Percentiles rank a stretch among this genome's conserved stretches.
Conservation (phyloP, 768 basidiomycete genomes). For the Lyophyllum shimeji region DNA sequence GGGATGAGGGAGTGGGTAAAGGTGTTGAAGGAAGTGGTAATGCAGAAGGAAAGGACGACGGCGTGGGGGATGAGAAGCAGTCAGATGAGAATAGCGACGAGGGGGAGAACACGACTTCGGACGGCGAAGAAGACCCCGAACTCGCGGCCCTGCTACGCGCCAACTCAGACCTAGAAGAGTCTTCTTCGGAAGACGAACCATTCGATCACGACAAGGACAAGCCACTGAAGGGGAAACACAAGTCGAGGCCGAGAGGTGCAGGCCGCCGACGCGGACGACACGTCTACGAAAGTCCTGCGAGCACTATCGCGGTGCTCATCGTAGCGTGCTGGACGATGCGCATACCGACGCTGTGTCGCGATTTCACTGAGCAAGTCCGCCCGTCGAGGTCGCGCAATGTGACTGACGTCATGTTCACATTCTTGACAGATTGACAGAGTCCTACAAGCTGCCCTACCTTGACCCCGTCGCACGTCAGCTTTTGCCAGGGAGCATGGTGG, state of each 20-base stretch:
- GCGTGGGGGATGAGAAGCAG: constrained; percentile 14
- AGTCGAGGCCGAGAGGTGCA: constrained; percentile 15
- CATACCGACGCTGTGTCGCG: constrained; percentile 71
- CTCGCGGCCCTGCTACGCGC: constrained; percentile 41
- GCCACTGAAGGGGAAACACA: constrained; percentile 8
- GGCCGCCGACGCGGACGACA: constrained; percentile 16
- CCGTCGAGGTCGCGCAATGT: neutral
- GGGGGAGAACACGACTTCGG: constrained; percentile 9
- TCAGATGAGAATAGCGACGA: constrained; percentile 5
- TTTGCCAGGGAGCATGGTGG: constrained; percentile 59
- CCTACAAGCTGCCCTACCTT: constrained; percentile 78
- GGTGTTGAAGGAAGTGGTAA: neutral
- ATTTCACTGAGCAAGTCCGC: constrained; percentile 66
- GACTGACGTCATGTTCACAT: neutral
- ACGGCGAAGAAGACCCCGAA: constrained; percentile 36
- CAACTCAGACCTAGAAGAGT: constrained; percentile 40
- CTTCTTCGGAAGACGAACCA: constrained; percentile 33
- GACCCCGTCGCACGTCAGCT: constrained; percentile 53
- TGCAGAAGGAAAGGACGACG: constrained; percentile 5
- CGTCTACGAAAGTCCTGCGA: constrained; percentile 38
- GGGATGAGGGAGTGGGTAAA: constrained; percentile 14
- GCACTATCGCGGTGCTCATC: constrained; percentile 66
- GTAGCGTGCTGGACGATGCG: constrained; percentile 81
- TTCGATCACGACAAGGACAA: constrained; percentile 15
- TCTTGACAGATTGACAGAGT: constrained; percentile 63